Conservation (phyloP, 129 eudicot genomes). For the Erigeron canadensis region DNA sequence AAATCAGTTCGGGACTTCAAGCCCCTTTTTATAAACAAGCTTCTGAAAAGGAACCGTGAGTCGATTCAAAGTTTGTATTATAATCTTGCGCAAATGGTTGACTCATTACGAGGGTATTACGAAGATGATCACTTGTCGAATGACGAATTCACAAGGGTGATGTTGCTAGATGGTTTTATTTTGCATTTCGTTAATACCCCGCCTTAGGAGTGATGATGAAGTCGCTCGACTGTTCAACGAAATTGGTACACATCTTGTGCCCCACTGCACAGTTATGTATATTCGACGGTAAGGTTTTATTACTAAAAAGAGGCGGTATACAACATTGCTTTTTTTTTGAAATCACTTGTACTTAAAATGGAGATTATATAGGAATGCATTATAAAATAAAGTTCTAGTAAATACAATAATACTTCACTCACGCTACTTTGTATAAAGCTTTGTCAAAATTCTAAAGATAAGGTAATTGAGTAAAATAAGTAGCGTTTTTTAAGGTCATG, state of each 20-base stretch:
- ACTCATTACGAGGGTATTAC: slow-evolving; percentile 8
- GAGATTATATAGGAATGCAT: too few species aligned
- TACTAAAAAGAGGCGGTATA: too few species aligned
- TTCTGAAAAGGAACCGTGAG: neutral
- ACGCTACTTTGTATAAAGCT: neutral
- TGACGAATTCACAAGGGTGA: slow-evolving; percentile 29
- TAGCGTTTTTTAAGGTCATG: slow-evolving; percentile 3
- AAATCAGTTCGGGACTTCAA: slow-evolving; percentile 25
- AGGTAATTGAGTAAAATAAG: neutral
- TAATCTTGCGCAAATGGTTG: slow-evolving; percentile 18
- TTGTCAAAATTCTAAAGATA: neutral
- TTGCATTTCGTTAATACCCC: slow-evolving; percentile 20
- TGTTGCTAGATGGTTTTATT: slow-evolving; percentile 39
- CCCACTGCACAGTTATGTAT: slow-evolving; percentile 6
- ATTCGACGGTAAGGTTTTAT: neutral
- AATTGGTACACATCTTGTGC: slow-evolving; percentile 29
- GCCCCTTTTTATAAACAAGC: slow-evolving; percentile 18
- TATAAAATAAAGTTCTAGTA: neutral
- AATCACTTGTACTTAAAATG: too few species aligned
- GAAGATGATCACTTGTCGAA: slow-evolving; percentile 17
- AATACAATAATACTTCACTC: neutral
- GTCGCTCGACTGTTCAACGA: slow-evolving; percentile 36
- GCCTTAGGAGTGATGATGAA: slow-evolving; percentile 35
- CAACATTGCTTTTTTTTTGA: too few species aligned
- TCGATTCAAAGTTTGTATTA: slow-evolving; percentile 17